These are phyloP conservation scores for Cymbopogon citratus DNA, from an alignment of 176 grass and related monocot genomes.

Conservation along the genomic window DNA sequence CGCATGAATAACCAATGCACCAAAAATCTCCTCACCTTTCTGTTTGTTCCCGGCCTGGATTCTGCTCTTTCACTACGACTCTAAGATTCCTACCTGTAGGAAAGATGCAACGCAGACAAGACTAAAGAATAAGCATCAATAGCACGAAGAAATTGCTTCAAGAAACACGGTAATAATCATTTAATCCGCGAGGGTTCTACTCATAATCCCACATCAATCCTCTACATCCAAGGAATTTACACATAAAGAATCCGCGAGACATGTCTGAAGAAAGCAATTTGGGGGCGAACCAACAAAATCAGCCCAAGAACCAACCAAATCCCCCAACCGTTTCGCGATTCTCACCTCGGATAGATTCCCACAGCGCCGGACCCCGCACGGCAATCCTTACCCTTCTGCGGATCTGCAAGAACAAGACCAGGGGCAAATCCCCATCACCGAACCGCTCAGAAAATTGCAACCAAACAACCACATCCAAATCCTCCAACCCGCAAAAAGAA, in stretches of 20 bases:
- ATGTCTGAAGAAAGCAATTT: neutral
- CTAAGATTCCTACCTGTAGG: neutral
- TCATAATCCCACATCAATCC: neutral
- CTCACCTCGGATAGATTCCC: slow-evolving; percentile 22
- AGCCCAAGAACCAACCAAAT: neutral
- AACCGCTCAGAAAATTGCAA: neutral
- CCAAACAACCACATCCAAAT: neutral
- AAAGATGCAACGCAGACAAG: neutral
- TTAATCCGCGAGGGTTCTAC: neutral
- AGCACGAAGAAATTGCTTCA: no score
- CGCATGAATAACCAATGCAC: neutral
- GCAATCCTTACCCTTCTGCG: neutral
- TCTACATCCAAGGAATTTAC: neutral
- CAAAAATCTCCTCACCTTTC: neutral
- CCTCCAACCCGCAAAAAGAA: neutral
- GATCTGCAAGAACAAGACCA: neutral
- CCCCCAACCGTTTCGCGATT: neutral
- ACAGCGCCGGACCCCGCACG: neutral
- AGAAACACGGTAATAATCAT: no score
- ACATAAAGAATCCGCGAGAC: neutral
- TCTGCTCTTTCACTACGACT: neutral
- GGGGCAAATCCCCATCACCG: neutral
- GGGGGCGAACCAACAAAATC: neutral
- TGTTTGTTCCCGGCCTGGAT: neutral
- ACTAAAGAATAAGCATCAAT: neutral